Evolutionary conservation across 495 filamentous ascomycete species (phyloP), one percentile per base, ranked within the genome.

Genomic region (Durotheca rogersii): DNA sequence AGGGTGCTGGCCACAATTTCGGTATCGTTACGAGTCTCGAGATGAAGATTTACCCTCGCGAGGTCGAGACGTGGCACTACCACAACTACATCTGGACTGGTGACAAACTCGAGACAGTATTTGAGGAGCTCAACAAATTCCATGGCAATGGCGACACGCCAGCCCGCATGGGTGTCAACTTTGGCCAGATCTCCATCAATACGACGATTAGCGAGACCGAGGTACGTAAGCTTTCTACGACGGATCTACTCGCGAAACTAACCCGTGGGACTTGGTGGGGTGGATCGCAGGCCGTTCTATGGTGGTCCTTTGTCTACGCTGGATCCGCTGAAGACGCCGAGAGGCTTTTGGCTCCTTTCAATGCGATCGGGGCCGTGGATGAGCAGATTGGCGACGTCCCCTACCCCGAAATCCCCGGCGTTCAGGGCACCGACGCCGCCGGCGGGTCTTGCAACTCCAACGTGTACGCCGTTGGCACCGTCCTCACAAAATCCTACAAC

Each of bases 1-100:
- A 67, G 30, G 79, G 79, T 9, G 78, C 76, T 9, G 78, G 77
- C 6, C 72, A 77, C 54, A 81, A 81, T 53, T 81, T 81, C 34
- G 79, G 77, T 16, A 74, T 81, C 47, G 70, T 82, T 15, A 67
- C 61, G 2, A 68, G 65, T 12, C 42, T 73, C 5, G 68, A 39
- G 21, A 5, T 51, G 19, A 53, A 51, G 1, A 53, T 58, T n/a
- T 43, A 39, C n/a, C 46, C 69, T 5, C 56, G 48, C 4, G 64
- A 61, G 33, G 20, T 68, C 14, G 31, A 38, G 0, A 61, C 70
- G 19, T 74, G 67, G 65, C 61, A 70, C 6, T 70, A 69, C 14
- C 67, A 67, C 25, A 72, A 62, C 6, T 59, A 77, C 51, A 63
- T 61, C 35, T 79, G 71, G 62, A 61, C 53, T 10, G 62, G 65